phyloP scores from a whole-genome alignment of 257 asterid species.

The Eustoma russellianum region DNA sequence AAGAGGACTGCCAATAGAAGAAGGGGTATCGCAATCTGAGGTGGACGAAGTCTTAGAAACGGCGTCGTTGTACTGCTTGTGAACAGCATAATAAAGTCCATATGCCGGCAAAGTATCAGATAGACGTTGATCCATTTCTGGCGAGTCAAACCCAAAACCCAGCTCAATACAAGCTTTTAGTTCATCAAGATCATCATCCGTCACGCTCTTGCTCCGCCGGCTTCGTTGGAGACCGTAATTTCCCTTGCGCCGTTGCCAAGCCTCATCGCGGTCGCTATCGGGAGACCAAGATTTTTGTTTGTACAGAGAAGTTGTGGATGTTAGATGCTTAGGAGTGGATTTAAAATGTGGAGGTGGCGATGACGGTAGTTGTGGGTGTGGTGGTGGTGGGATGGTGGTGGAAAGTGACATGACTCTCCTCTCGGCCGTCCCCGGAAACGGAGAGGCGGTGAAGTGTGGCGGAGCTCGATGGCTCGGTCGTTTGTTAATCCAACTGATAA shows the following conservation, averaged over 20 bases:
- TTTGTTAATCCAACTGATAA: slow-evolving; percentile 1
- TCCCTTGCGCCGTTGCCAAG: slow-evolving; percentile 55
- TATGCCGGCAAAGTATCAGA: slow-evolving; percentile 77
- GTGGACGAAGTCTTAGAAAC: slow-evolving; percentile 22
- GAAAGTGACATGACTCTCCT: too few relatives aligned
- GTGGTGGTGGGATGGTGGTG: background rate
- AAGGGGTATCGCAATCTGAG: slow-evolving; percentile 30
- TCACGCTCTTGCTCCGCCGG: slow-evolving; percentile 49
- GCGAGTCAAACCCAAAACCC: slow-evolving; percentile 64
- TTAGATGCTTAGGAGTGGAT: background rate
- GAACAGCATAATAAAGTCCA: slow-evolving; percentile 50
- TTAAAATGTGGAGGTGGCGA: background rate
- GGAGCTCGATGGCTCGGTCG: slow-evolving; percentile 18
- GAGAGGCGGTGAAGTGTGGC: slow-evolving; percentile 25
- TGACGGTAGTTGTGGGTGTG: slow-evolving; percentile 5
- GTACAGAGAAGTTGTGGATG: slow-evolving; percentile 18
- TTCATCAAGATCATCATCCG: slow-evolving; percentile 80
- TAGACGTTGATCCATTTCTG: too few relatives aligned
- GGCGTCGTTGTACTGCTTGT: slow-evolving; percentile 39
- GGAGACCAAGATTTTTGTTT: slow-evolving; percentile 74
- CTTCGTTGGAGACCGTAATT: slow-evolving; percentile 18
- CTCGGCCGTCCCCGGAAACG: too few relatives aligned
- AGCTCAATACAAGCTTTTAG: slow-evolving; percentile 69
- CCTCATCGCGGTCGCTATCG: slow-evolving; percentile 54
- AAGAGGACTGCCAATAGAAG: slow-evolving; percentile 49